These are phyloP conservation scores for Reticulascus tulasneorum DNA, from an alignment of 2,329 filamentous ascomycete species.

Conservation along the genomic window DNA sequence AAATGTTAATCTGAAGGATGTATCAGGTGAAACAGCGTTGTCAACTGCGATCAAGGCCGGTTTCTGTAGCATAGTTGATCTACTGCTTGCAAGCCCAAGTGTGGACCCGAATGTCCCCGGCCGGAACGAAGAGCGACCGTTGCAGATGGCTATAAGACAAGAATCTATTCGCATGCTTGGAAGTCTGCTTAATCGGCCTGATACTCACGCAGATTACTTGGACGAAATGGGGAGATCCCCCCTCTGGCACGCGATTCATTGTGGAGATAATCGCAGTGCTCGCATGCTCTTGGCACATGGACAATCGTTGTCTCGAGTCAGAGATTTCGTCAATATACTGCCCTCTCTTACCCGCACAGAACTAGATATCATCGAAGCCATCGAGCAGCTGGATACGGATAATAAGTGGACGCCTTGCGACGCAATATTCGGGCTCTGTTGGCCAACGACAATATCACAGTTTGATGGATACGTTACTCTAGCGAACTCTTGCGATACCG, in stretches of 20 bases:
- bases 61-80: neutral
- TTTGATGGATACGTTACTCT: neutral
- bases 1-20: neutral
- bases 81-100: neutral
- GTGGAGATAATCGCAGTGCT: neutral
- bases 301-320: neutral
- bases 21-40: neutral
- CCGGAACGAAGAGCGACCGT: neutral
- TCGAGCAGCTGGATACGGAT: neutral
- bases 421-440: neutral
- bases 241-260: neutral
- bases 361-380: neutral
- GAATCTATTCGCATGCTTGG: neutral
- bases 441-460: neutral
- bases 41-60: neutral
- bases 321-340: neutral
- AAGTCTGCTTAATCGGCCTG: neutral
- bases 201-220: too few species aligned
- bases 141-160: neutral
- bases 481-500: neutral
- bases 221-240: too few species aligned
- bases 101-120: neutral
- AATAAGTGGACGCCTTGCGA: neutral
- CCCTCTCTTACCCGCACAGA: neutral
- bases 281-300: neutral